Evolutionary conservation across 495 filamentous ascomycete genomes (phyloP), one percentile per base, ranked within the genome.

Genomic region (Penicillium coprophilum): DNA sequence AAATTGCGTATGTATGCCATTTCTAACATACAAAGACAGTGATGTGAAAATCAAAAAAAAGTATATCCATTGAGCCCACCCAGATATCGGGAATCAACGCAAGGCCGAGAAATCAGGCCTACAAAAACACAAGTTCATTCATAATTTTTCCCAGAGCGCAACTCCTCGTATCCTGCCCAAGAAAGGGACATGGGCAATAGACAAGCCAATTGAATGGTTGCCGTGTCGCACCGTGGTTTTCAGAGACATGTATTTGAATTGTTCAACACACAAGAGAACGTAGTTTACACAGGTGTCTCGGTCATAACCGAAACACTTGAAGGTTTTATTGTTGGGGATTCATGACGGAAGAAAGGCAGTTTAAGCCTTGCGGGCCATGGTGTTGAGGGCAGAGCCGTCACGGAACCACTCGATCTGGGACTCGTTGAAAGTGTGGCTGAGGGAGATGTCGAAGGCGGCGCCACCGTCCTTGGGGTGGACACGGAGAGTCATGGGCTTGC

Each of bases 401-500:
- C 89, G 89, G 85, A 98, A 98, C 94, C 94, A 98, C 80, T 95
- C 85, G 54, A 97, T 90, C 81, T 98, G 94, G 55, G 85, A 82
- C 72, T 89, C 90, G 80, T 98, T 98, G 87, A 96, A 98, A 62
- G 95, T 97, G 77, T 98, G 94, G 68, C 77, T 77, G 49, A 98
- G 86, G 80, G 89, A 83, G 60, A 93, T 71, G 52, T 97, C 90
- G 77, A 86, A 97, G 6, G 84, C 23, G 67, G 82, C 62, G 56
- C 75, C 69, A 65, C 90, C 91, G 58, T 92, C 81, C 80, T 89
- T 88, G 65, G 92, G 92, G 79, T 97, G 90, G 50, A 98, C 90
- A 61, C 79, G 81, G 73, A 97, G 83, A 48, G 91, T 97, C 68
- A 98, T 80, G 63, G 95, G 95, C 84, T 96, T 87, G 73, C 92